These are phyloP conservation scores for Mentha longifolia DNA, from an alignment of 257 asterid genomes.

Conservation along the genomic window DNA sequence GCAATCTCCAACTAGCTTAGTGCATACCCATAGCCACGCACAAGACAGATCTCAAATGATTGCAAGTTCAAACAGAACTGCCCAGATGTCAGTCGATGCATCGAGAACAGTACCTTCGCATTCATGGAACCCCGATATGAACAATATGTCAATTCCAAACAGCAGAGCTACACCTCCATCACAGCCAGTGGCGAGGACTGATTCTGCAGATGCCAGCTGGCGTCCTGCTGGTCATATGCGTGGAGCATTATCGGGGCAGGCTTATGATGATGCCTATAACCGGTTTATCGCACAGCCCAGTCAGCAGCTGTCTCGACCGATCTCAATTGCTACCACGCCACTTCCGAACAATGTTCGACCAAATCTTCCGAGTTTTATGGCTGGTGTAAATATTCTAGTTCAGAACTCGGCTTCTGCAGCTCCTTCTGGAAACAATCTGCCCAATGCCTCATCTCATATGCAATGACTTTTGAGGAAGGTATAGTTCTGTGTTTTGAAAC, in stretches of 20 bases:
- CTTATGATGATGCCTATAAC: slow-evolving; percentile 53
- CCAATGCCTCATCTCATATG: slow-evolving; percentile 39
- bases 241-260: slow-evolving; percentile 73
- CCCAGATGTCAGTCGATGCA: slow-evolving; percentile 40
- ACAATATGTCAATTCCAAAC: slow-evolving; percentile 25
- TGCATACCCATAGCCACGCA: slow-evolving; percentile 38
- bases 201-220: slow-evolving; percentile 47
- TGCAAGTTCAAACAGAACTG: slow-evolving; percentile 47
- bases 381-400: slow-evolving; percentile 27
- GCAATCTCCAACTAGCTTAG: slow-evolving; percentile 36
- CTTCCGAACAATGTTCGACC: slow-evolving; percentile 37
- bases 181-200: slow-evolving; percentile 38
- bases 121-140: slow-evolving; percentile 37
- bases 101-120: slow-evolving; percentile 40
- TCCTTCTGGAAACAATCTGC: slow-evolving; percentile 31
- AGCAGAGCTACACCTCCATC: slow-evolving; percentile 40
- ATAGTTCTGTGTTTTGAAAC: background rate
- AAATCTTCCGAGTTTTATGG: slow-evolving; percentile 36
- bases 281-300: slow-evolving; percentile 51
- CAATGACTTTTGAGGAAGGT: slow-evolving; percentile 18
- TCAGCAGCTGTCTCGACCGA: slow-evolving; percentile 48
- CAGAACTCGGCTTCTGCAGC: slow-evolving; percentile 23
- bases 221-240: slow-evolving; percentile 75
- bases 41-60: slow-evolving; percentile 38
- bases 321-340: slow-evolving; percentile 30